Conservation (phyloP, 139 green algal genomes). For the Auxenochlorella pyrenoidosa region DNA sequence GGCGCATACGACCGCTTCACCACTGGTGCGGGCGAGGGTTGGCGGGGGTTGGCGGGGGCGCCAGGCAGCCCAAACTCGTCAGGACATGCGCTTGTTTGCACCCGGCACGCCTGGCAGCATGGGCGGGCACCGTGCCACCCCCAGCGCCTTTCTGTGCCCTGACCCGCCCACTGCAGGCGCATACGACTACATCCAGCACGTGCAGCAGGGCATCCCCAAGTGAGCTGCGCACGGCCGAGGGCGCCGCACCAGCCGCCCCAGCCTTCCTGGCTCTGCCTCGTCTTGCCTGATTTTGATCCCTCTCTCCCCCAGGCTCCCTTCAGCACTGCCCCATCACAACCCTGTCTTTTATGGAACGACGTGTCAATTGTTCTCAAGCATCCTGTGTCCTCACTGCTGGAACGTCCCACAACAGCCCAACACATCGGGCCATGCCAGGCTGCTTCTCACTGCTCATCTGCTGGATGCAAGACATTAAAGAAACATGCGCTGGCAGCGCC, state of each 20-base stretch:
- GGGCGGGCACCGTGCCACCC: no score
- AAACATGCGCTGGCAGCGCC: no score
- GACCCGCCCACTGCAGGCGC: constrained; percentile 52
- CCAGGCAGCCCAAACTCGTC: background rate
- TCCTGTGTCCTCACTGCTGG: no score
- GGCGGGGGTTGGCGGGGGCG: background rate
- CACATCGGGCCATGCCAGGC: no score
- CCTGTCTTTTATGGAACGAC: no score
- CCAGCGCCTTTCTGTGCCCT: background rate
- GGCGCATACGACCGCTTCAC: constrained; percentile 91
- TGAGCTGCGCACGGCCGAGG: background rate
- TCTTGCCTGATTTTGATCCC: background rate
- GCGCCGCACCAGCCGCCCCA: background rate
- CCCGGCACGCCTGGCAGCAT: no score
- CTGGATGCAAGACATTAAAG: no score
- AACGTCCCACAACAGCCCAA: no score
- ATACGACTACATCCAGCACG: constrained; percentile 92
- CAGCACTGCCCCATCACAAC: background rate
- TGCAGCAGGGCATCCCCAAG: constrained; percentile 79
- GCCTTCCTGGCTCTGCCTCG: background rate
- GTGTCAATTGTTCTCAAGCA: no score
- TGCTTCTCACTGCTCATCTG: no score
- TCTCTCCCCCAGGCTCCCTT: background rate
- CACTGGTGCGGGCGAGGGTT: background rate
- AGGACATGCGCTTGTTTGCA: no score